Conservation (phyloP, 202 grass and related monocot genomes). For the Digitaria exilis region DNA sequence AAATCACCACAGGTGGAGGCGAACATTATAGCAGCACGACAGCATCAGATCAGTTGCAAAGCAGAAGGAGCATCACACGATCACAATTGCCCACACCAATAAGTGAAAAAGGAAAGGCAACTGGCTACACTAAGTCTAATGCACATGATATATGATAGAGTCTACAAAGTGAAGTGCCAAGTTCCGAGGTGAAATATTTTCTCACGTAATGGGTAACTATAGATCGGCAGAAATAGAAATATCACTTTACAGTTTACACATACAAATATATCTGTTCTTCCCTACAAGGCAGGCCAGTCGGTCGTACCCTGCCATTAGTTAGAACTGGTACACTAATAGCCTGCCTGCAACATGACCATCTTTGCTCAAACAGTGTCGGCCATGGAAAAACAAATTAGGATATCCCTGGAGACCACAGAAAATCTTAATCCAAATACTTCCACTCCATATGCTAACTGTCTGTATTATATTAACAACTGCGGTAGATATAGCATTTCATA, state of each 20-base stretch:
- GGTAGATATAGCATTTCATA: neutral
- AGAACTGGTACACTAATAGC: neutral
- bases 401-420: neutral
- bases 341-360: neutral
- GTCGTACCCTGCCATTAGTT: neutral
- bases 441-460: neutral
- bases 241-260: constrained; percentile 2
- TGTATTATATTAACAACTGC: neutral
- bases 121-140: neutral
- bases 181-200: neutral
- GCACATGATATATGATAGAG: neutral
- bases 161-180: neutral
- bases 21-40: neutral
- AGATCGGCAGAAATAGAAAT: neutral
- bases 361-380: neutral
- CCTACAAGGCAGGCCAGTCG: neutral
- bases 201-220: neutral
- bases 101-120: neutral
- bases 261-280: neutral
- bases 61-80: neutral
- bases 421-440: constrained; percentile 2
- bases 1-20: no score
- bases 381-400: neutral
- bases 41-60: neutral
- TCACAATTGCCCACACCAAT: neutral